Percentiles rank a stretch among this genome's conserved stretches.
Evolutionary conservation across 257 asterid genomes (phyloP).

Genomic region (Solanum habrochaites): DNA sequence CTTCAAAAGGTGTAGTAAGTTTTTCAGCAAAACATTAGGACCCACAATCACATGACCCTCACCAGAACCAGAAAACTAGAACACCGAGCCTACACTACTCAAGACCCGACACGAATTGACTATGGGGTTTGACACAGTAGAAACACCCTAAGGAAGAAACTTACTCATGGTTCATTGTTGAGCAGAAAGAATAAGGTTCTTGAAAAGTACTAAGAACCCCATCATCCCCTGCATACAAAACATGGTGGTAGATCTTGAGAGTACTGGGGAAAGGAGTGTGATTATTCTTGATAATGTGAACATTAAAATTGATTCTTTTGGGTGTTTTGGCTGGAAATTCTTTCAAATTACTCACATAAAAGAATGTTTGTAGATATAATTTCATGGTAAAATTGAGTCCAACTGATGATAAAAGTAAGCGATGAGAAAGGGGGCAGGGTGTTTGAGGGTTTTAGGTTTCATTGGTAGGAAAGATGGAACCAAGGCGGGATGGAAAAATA

Average conservation of each 20-base stretch:
- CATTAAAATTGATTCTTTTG: conserved; percentile 3
- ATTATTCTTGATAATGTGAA: conserved; percentile 33
- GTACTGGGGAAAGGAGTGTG: conserved; percentile 28
- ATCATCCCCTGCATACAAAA: neutral
- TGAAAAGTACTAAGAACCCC: conserved; percentile 6
- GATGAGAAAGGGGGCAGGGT: neutral
- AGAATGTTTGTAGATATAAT: neutral
- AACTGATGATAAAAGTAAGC: neutral
- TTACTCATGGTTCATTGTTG: neutral
- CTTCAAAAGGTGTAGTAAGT: conserved; percentile 81
- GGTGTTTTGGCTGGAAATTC: neutral
- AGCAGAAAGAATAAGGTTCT: conserved; percentile 5
- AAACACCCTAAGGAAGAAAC: conserved; percentile 10
- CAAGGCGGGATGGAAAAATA: neutral
- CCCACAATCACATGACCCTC: conserved; percentile 91
- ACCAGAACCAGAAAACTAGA: conserved; percentile 37
- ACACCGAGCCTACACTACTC: conserved; percentile 9
- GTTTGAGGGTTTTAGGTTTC: neutral
- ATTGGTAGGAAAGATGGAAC: neutral
- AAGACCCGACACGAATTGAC: conserved; percentile 26
- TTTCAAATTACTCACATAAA: neutral
- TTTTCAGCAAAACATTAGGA: conserved; percentile 97
- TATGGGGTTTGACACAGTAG: conserved; percentile 25
- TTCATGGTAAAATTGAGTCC: neutral
- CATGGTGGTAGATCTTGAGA: conserved; percentile 20